Conservation (phyloP, 2,329 filamentous ascomycete genomes). For the Fusarium foetens region DNA sequence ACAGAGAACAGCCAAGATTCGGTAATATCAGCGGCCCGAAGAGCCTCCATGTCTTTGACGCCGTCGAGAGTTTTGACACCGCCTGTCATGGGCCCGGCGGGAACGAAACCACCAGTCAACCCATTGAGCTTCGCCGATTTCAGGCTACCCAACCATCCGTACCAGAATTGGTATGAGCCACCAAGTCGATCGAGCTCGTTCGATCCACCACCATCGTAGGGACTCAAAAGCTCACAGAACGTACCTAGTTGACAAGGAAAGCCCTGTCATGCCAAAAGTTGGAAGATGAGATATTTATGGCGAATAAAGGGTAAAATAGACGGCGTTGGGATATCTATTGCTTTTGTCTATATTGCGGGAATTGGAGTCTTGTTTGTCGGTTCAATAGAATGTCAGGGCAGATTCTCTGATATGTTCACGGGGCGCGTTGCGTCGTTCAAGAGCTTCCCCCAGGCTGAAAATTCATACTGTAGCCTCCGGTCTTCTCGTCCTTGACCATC, state of each 20-base stretch:
- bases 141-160: slow-evolving; percentile 80
- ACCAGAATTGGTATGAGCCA: slow-evolving; percentile 82
- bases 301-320: slow-evolving; percentile 13
- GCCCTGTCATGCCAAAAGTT: neutral
- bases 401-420: neutral
- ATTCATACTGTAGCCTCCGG: slow-evolving; percentile 94
- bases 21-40: slow-evolving; percentile 5
- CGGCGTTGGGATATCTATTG: slow-evolving; percentile 29
- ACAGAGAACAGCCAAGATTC: slow-evolving; percentile 16
- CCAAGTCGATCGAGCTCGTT: slow-evolving; percentile 60
- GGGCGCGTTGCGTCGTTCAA: neutral
- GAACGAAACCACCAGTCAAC: slow-evolving; percentile 64
- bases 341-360: slow-evolving; percentile 24
- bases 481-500: slow-evolving; percentile 89
- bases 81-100: slow-evolving; percentile 43
- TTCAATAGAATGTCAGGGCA: neutral
- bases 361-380: neutral
- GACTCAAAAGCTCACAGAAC: neutral
- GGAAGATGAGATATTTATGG: slow-evolving; percentile 2
- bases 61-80: slow-evolving; percentile 35
- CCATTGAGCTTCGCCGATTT: slow-evolving; percentile 82
- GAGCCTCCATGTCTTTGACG: slow-evolving; percentile 18
- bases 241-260: neutral
- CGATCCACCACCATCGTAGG: slow-evolving; percentile 24
- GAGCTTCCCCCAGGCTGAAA: slow-evolving; percentile 61